Evolutionary conservation across 805 yeast genomes (phyloP).

Genomic region (Nakazawaea ambrosiae): DNA sequence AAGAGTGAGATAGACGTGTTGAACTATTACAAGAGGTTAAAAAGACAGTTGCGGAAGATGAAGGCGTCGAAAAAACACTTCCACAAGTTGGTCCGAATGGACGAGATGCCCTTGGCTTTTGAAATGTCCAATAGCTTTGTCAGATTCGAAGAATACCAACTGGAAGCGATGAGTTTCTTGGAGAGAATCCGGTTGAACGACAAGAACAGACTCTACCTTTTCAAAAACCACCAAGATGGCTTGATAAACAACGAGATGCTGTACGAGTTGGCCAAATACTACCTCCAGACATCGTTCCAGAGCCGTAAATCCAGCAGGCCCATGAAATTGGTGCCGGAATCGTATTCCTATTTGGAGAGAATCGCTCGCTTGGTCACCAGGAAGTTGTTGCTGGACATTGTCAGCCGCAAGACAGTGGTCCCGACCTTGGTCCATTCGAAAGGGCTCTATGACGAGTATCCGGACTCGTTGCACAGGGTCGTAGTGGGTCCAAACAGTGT

Average conservation of each 20-base stretch:
- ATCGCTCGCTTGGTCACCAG: background rate
- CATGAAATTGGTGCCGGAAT: background rate
- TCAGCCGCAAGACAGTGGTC: no score
- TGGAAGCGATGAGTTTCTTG: background rate
- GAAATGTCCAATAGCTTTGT: conserved; percentile 42
- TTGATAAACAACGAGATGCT: background rate
- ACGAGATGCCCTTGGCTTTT: conserved; percentile 43
- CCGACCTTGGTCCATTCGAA: no score
- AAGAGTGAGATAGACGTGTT: conserved; percentile 39
- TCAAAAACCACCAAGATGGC: no score
- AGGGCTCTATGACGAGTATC: background rate
- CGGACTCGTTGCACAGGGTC: background rate
- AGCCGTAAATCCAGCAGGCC: no score
- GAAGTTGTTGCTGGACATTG: background rate
- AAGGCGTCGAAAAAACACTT: conserved; percentile 18
- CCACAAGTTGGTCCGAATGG: conserved; percentile 26
- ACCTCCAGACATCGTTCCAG: no score
- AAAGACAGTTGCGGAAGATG: conserved; percentile 17
- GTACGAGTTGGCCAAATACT: background rate
- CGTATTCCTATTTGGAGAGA: background rate
- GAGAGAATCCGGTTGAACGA: background rate
- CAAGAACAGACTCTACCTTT: background rate
- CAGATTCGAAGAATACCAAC: conserved; percentile 33
- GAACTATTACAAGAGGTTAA: conserved; percentile 35
- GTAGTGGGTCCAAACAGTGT: background rate